Evolutionary conservation across 2,329 filamentous ascomycete genomes (phyloP).

Genomic region (Aspergillus neoniger): DNA sequence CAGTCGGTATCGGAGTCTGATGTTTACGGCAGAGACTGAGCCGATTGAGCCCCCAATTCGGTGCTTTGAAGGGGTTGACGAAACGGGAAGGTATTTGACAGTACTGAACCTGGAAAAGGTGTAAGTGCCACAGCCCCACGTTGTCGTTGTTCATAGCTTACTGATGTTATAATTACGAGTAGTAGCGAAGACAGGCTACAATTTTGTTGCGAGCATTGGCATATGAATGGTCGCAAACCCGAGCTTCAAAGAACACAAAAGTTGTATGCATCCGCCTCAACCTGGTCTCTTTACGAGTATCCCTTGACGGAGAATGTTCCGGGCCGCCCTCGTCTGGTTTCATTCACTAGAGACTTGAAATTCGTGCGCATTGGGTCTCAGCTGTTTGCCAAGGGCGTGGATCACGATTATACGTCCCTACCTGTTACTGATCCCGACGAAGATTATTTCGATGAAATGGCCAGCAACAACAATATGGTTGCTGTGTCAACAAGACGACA

Average conservation of each 20-base stretch:
- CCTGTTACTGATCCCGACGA: background rate
- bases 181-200: background rate
- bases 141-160: background rate
- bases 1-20: constrained; percentile 1
- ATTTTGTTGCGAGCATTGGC: background rate
- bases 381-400: background rate
- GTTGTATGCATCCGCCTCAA: background rate
- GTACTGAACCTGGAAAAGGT: background rate
- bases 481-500: background rate
- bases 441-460: background rate
- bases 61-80: background rate
- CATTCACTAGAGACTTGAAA: background rate
- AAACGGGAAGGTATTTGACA: background rate
- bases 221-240: background rate
- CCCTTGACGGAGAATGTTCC: background rate
- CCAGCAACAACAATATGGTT: background rate
- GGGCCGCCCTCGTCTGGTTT: background rate
- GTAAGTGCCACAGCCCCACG: background rate
- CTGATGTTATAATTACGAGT: background rate
- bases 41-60: background rate
- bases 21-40: background rate
- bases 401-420: background rate
- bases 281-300: background rate
- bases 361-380: background rate
- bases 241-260: background rate